Evolutionary conservation across 768 basidiomycete genomes (phyloP).

Genomic region (Hericium rajendrae): DNA sequence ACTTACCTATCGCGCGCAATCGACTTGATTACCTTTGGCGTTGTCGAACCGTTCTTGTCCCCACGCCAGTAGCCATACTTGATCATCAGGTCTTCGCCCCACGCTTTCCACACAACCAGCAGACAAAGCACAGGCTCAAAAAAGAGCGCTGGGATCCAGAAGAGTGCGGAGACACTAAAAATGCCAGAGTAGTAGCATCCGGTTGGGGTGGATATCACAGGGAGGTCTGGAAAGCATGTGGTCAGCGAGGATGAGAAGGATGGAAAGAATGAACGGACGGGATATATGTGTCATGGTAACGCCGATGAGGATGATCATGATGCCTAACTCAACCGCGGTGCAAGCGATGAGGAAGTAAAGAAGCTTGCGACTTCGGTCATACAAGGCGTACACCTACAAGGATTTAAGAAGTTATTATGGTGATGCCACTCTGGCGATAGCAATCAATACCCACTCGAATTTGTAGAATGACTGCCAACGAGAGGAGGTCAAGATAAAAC

Average conservation of each 20-base stretch:
- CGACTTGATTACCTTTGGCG: background rate
- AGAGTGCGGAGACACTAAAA: background rate
- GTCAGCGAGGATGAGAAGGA: background rate
- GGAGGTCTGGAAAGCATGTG: background rate
- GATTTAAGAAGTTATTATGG: background rate
- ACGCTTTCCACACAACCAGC: constrained; percentile 1
- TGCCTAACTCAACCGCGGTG: background rate
- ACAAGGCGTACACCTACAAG: background rate
- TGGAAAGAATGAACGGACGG: background rate
- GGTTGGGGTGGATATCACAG: background rate
- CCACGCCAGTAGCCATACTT: background rate
- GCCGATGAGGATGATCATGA: background rate
- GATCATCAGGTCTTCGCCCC: background rate
- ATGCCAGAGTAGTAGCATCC: constrained; percentile 1
- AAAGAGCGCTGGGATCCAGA: constrained; percentile 1
- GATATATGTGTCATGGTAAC: background rate
- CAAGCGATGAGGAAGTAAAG: background rate
- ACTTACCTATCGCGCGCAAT: background rate
- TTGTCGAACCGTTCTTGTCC: background rate
- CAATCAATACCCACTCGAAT: background rate
- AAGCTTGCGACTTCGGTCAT: background rate
- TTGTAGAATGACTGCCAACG: background rate
- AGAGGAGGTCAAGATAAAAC: background rate
- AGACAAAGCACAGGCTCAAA: background rate
- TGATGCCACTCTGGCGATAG: background rate